Evolutionary conservation across 1,139 yeast species (phyloP).

Genomic region (Arxiozyma heterogenica): DNA sequence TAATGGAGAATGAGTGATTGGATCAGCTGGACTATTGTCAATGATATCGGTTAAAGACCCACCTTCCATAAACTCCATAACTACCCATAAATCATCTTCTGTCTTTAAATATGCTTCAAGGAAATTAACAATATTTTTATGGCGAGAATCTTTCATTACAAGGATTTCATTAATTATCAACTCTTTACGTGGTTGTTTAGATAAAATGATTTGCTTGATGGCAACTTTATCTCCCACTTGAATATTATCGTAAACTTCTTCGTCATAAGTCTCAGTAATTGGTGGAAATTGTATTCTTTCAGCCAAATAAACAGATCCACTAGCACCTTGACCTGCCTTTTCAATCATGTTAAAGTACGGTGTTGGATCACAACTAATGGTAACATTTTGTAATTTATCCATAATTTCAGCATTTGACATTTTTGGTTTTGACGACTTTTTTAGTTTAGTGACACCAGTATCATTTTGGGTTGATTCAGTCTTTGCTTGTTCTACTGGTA

Average conservation of each 20-base stretch:
- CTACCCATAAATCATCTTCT: slow-evolving; percentile 68
- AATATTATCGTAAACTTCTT: slow-evolving; percentile 20
- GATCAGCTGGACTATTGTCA: slow-evolving; percentile 48
- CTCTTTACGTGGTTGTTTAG: slow-evolving; percentile 90
- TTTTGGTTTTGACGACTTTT: slow-evolving; percentile 57
- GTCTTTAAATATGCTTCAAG: slow-evolving; percentile 77
- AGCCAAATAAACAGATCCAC: slow-evolving; percentile 92
- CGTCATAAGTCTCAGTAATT: slow-evolving; percentile 4
- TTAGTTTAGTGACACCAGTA: slow-evolving; percentile 32
- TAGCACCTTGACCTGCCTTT: slow-evolving; percentile 99
- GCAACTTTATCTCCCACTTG: slow-evolving; percentile 56
- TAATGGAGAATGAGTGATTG: slow-evolving; percentile 31
- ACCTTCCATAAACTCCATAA: slow-evolving; percentile 94
- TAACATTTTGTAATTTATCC: slow-evolving; percentile 76
- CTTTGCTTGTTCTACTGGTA: neutral
- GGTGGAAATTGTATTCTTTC: slow-evolving; percentile 42
- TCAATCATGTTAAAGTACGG: slow-evolving; percentile 79
- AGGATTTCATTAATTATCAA: slow-evolving; percentile 86
- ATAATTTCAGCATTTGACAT: slow-evolving; percentile 81
- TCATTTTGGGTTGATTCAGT: slow-evolving; percentile 26
- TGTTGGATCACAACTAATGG: slow-evolving; percentile 73
- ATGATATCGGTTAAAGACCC: slow-evolving; percentile 86
- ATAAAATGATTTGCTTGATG: slow-evolving; percentile 89
- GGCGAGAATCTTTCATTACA: slow-evolving; percentile 91
- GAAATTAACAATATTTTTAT: slow-evolving; percentile 86